Evolutionary conservation across 2,329 filamentous ascomycete species (phyloP).

Genomic region (Phaeosphaeria sp.): DNA sequence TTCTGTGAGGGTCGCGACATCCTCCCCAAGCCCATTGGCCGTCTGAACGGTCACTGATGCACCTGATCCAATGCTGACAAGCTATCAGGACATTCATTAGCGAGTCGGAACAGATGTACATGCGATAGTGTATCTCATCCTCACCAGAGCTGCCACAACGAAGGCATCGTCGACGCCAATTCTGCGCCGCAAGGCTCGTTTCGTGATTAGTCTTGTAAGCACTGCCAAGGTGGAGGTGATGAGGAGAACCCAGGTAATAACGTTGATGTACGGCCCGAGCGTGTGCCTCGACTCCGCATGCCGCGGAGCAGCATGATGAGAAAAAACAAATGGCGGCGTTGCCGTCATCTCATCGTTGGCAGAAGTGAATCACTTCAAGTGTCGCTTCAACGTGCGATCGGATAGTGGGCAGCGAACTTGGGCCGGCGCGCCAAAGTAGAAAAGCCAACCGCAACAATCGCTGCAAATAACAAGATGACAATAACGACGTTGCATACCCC

Average conservation of each 20-base stretch:
- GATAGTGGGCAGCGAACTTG: conserved; percentile 2
- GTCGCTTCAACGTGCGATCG: conserved; percentile 2
- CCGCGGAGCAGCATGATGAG: conserved; percentile 32
- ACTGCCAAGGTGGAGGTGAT: conserved; percentile 44
- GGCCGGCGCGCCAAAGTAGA: conserved; percentile 6
- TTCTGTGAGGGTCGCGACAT: conserved; percentile 24
- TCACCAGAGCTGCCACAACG: conserved; percentile 41
- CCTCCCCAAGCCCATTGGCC: conserved; percentile 39
- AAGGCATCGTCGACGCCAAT: conserved; percentile 45
- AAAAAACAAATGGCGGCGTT: conserved; percentile 20
- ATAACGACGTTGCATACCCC: conserved; percentile 11
- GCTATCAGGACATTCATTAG: conserved; percentile 23
- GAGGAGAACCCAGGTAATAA: conserved; percentile 44
- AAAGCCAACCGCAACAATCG: conserved; percentile 8
- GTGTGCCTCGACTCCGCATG: conserved; percentile 35
- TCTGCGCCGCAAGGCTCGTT: conserved; percentile 38
- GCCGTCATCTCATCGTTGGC: conserved; percentile 37
- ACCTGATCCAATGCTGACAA: conserved; percentile 42
- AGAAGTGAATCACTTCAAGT: conserved; percentile 15
- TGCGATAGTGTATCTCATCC: conserved; percentile 6
- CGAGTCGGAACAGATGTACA: neutral
- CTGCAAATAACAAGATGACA: conserved; percentile 15
- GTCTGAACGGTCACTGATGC: conserved; percentile 39
- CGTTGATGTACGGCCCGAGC: conserved; percentile 43
- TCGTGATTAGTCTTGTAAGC: conserved; percentile 42